A percentile compares a stretch with the other conserved stretches of the same genome.
Conservation (phyloP, 2,329 filamentous ascomycete genomes). For the Phialocephala subalpina region DNA sequence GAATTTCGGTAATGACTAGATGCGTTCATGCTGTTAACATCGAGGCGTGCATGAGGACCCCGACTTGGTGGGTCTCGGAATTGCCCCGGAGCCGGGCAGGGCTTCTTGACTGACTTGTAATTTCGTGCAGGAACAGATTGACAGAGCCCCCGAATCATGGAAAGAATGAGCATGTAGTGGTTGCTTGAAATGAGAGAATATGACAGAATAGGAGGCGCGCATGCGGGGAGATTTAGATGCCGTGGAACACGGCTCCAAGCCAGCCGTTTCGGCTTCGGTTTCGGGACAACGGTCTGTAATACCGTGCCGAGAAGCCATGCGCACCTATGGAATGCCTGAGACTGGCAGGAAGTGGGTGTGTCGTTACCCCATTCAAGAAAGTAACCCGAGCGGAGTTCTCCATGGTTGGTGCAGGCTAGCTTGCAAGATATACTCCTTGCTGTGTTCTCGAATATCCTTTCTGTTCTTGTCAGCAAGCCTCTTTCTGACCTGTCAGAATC, state of each 20-base stretch:
- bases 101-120: background rate
- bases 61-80: background rate
- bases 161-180: background rate
- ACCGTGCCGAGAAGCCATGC: conserved; percentile 1
- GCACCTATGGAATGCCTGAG: background rate
- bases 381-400: background rate
- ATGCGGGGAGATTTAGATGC: background rate
- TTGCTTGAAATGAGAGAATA: background rate
- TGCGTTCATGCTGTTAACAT: background rate
- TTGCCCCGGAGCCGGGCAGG: background rate
- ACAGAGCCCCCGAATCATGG: background rate
- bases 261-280: background rate
- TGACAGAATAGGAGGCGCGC: conserved; percentile 5
- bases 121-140: conserved; percentile 1
- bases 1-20: background rate
- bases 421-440: background rate
- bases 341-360: background rate
- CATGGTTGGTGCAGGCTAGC: background rate
- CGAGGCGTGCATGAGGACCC: background rate
- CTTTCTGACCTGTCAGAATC: conserved; percentile 11
- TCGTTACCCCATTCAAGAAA: background rate
- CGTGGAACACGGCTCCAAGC: background rate
- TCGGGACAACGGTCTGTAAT: background rate
- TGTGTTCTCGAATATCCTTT: background rate
- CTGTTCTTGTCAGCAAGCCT: conserved; percentile 2